phyloP scores from a whole-genome alignment of 2,329 filamentous ascomycete genomes.

The Biscogniauxia marginata region DNA sequence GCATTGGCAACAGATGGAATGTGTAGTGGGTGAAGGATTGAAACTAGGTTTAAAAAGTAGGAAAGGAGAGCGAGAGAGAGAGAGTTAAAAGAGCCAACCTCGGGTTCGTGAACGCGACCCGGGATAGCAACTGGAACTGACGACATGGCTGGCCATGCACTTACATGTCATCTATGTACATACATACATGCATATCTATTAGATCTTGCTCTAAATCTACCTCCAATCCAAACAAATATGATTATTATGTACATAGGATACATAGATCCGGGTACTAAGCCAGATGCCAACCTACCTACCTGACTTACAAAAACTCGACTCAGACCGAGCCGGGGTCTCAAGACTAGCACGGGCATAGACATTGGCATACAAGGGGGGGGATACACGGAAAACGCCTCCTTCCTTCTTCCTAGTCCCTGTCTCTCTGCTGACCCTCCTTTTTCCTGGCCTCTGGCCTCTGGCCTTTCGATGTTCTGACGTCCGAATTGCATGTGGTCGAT shows the following conservation, averaged over 20 bases:
- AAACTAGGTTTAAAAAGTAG: no score
- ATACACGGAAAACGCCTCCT: background rate
- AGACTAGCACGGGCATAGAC: background rate
- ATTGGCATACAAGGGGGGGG: background rate
- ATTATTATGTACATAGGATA: background rate
- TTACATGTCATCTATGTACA: background rate
- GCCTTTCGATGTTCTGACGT: background rate
- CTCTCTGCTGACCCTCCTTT: background rate
- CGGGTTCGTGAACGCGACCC: no score
- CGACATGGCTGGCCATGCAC: no score
- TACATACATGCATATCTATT: background rate
- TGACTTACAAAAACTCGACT: background rate
- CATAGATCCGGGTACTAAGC: background rate
- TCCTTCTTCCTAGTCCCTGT: background rate
- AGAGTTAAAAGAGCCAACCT: no score
- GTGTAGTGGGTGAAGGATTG: no score
- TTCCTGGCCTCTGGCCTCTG: no score
- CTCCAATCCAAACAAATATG: background rate
- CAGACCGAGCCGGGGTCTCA: background rate
- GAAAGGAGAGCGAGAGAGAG: no score
- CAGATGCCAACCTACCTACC: background rate
- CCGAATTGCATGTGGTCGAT: background rate
- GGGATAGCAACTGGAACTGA: no score
- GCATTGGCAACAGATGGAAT: no score
- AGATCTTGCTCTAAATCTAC: background rate